phyloP scores from a whole-genome alignment of 805 yeast genomes.

The Starmerella ratchasimensis region DNA sequence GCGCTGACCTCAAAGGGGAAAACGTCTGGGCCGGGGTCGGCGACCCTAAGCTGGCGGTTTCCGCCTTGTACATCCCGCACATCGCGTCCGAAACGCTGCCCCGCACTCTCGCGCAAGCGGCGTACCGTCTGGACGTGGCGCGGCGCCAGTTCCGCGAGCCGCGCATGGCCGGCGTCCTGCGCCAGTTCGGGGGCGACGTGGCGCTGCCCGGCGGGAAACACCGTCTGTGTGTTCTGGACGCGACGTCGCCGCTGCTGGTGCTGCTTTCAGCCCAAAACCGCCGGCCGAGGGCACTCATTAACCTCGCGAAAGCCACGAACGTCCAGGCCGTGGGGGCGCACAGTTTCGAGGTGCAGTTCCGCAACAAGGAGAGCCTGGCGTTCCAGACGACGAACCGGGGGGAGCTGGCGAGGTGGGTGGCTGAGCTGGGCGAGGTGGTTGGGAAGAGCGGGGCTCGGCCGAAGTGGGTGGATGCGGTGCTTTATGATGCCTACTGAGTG shows the following conservation, averaged over 20 bases:
- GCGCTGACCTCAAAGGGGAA: conserved; percentile 25
- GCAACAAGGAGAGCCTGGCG: conserved; percentile 58
- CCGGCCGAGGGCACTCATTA: conserved; percentile 63
- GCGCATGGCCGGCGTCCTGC: conserved; percentile 49
- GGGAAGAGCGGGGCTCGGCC: conserved; percentile 9
- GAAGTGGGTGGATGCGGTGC: conserved; percentile 18
- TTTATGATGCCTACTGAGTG: conserved; percentile 10
- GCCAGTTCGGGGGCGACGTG: conserved; percentile 89
- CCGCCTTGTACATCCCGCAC: conserved; percentile 48
- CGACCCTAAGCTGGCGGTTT: conserved; percentile 33
- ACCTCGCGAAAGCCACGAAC: conserved; percentile 51
- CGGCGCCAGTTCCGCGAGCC: conserved; percentile 23
- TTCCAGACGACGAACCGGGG: conserved; percentile 53
- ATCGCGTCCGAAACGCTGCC: conserved; percentile 42
- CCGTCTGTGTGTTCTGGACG: conserved; percentile 61
- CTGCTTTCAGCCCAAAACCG: conserved; percentile 62
- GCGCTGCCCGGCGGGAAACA: conserved; percentile 43
- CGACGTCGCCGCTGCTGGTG: conserved; percentile 40
- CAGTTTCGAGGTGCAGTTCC: conserved; percentile 30
- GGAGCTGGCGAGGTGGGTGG: conserved; percentile 50
- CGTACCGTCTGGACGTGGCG: conserved; percentile 15
- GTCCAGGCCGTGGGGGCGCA: conserved; percentile 30
- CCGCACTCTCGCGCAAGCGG: conserved; percentile 38
- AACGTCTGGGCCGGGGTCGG: conserved; percentile 10
- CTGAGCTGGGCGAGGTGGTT: conserved; percentile 5